Evolutionary conservation across 2,329 filamentous ascomycete genomes (phyloP), one percentile per base, ranked within the genome.

Genomic region (Cercospora sesami): DNA sequence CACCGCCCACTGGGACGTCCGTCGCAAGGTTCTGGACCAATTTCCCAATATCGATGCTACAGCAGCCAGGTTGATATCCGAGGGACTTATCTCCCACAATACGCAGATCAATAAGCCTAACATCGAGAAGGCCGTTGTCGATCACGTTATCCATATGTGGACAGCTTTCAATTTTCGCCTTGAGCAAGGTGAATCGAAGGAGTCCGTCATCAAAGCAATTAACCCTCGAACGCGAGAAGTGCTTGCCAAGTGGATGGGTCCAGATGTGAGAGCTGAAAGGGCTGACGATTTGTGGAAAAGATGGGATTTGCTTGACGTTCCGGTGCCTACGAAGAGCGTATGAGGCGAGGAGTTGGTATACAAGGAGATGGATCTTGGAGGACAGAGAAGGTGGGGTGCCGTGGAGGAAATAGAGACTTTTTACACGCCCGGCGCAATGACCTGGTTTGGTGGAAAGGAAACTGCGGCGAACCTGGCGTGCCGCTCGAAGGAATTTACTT

Each of bases 131-230:
- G 48, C 48, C 6, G 67, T 69, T 9, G 65, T 71, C 31, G 63
- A 69, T n/a, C 63, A 71, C 21, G 28, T 66, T 21, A 28, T 55
- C 2, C 53, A 69, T 30, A 68, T 45, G 51, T 69, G 69, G 69
- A 68, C 69, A 18, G 61, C 63, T 10, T 68, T 66, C 42, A 60
- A 60, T 9, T 66, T 64, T 21, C 65, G 57, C 6, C n/a, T 69
- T 30, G 58, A 57, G 26, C 48, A 61, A 31, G 66, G 64, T 14
- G 18, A 61, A 14, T 57, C 21, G 23, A 63, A 36, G 6, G 63
- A 68, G 33, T 61, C 51, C 14, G 39, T 53, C 6, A 23, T 60
- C 21, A 51, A 64, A 39, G 42, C 42, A 16, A 62, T 69, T 33
- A 71, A 66, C 42, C 65, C 63, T n/a, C 60, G 69, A 16, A 67